Conservation (phyloP, 805 yeast species). For the Wickerhamomyces strasburgensis region DNA sequence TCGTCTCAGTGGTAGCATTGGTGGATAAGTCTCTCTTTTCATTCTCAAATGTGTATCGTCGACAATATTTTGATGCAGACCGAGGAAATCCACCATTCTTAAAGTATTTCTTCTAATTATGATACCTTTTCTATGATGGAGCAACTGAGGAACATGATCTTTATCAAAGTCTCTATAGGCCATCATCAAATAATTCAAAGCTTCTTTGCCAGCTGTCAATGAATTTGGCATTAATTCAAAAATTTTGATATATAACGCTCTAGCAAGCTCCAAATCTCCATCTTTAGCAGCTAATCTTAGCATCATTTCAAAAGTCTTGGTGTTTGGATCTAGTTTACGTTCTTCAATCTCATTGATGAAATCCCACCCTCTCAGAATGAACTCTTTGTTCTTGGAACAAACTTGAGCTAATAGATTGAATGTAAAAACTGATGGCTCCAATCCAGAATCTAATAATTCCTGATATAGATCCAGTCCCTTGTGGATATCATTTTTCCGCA, state of each 20-base stretch:
- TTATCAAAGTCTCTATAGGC: slow-evolving; percentile 41
- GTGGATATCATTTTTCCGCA: slow-evolving; percentile 59
- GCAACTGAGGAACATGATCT: slow-evolving; percentile 30
- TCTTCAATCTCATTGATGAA: slow-evolving; percentile 62
- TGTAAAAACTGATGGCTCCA: slow-evolving; percentile 39
- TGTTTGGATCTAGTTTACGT: slow-evolving; percentile 33
- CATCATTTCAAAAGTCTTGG: slow-evolving; percentile 58
- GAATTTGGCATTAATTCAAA: slow-evolving; percentile 28
- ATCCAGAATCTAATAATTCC: slow-evolving; percentile 47
- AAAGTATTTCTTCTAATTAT: slow-evolving; percentile 43
- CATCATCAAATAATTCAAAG: slow-evolving; percentile 35
- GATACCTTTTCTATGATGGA: slow-evolving; percentile 41
- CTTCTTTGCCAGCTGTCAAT: slow-evolving; percentile 9
- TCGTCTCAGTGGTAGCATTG: slow-evolving; percentile 60
- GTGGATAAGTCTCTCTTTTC: slow-evolving; percentile 37
- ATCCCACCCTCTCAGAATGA: slow-evolving; percentile 66
- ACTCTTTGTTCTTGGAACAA: slow-evolving; percentile 49
- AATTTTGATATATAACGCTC: slow-evolving; percentile 58
- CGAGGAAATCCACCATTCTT: slow-evolving; percentile 34
- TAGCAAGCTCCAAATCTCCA: slow-evolving; percentile 67
- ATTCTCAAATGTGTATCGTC: slow-evolving; percentile 14
- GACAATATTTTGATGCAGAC: slow-evolving; percentile 19
- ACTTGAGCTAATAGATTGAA: slow-evolving; percentile 61
- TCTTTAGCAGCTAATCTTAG: slow-evolving; percentile 72
- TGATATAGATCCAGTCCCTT: slow-evolving; percentile 70